A percentile compares a stretch with the other conserved stretches of the same genome.
Conservation (phyloP, 441 rosid genomes). For the Erodium trifolium region DNA sequence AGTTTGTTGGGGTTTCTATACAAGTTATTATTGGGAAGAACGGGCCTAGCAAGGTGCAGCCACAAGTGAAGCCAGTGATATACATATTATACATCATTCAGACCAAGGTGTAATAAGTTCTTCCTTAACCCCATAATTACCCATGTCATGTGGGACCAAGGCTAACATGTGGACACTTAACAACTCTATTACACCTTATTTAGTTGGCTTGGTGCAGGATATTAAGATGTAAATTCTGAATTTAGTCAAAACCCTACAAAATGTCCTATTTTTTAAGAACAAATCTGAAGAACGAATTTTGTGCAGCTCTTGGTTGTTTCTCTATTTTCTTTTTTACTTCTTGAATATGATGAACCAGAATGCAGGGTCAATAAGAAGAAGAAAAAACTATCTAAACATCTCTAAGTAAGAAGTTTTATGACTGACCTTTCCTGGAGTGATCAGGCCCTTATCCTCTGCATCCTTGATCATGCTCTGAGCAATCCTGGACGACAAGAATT, state of each 20-base stretch:
- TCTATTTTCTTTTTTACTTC: neutral
- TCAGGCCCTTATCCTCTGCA: constrained; percentile 73
- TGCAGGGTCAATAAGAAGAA: too few species aligned
- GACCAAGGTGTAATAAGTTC: too few species aligned
- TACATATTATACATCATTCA: too few species aligned
- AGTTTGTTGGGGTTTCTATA: neutral
- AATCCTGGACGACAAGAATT: constrained; percentile 28
- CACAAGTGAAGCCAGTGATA: too few species aligned
- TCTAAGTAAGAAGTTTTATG: neutral
- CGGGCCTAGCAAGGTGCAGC: too few species aligned
- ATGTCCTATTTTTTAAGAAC: too few species aligned
- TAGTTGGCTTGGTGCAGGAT: constrained; percentile 3
- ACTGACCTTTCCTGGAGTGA: constrained; percentile 67
- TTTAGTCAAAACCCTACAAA: neutral
- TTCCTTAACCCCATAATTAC: too few species aligned
- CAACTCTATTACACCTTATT: neutral
- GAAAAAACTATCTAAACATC: neutral
- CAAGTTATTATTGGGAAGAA: neutral
- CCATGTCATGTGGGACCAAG: too few species aligned
- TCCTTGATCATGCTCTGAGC: constrained; percentile 69
- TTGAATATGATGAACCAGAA: too few species aligned
- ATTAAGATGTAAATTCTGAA: neutral
- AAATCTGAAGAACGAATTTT: too few species aligned
- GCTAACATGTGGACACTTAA: too few species aligned
- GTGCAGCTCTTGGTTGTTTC: neutral